Evolutionary conservation across 306 rosid species (phyloP).

Genomic region (Prunus campanulata): DNA sequence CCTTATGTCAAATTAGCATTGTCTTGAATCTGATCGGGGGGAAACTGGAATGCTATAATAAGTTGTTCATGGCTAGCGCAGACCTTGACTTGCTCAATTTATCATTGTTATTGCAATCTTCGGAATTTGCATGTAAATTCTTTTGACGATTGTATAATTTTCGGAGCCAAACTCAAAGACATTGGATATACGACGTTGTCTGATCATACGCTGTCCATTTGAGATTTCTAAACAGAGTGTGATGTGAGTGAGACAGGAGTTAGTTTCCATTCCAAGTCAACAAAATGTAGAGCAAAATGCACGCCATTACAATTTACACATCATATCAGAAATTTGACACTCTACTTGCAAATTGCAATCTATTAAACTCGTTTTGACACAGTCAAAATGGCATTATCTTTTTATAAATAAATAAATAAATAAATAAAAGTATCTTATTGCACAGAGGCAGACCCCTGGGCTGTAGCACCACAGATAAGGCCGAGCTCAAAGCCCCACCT

Average conservation of each 20-base stretch:
- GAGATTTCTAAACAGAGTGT: neutral
- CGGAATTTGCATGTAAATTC: no score
- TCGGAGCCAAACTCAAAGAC: no score
- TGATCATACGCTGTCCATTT: neutral
- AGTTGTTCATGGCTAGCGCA: neutral
- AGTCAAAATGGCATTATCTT: neutral
- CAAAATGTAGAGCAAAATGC: neutral
- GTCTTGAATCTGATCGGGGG: neutral
- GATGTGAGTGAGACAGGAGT: no score
- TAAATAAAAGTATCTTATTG: no score
- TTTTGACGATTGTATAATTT: neutral
- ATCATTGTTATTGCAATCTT: neutral
- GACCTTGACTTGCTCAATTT: neutral
- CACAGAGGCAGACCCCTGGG: no score
- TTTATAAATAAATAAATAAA: neutral
- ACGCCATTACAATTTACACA: neutral
- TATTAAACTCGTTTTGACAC: neutral
- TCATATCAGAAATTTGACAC: neutral
- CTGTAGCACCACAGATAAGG: neutral
- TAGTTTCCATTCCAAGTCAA: neutral
- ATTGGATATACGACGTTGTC: neutral
- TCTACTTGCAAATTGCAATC: neutral
- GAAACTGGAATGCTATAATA: neutral
- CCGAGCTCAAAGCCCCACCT: slow-evolving; percentile 14
- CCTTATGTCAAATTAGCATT: neutral